Conservation (phyloP, 208 protist genomes). For the Giardia muris region DNA sequence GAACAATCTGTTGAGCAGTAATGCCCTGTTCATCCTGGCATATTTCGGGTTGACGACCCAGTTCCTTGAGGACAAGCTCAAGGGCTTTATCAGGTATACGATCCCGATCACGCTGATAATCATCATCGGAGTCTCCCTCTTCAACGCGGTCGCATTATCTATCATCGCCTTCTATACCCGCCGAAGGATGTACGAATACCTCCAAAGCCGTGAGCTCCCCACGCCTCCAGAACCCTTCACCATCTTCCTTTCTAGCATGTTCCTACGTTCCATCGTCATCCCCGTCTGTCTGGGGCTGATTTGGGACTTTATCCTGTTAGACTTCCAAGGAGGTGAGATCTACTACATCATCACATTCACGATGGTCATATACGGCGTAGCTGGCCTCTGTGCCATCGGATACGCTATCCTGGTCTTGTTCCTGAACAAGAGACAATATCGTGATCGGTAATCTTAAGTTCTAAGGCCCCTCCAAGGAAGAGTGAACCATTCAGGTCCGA, state of each 20-base stretch:
- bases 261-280: neutral
- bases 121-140: neutral
- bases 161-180: neutral
- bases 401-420: neutral
- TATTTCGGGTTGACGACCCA: neutral
- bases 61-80: neutral
- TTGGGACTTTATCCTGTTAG: constrained; percentile 1
- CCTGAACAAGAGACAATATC: neutral
- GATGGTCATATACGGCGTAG: neutral
- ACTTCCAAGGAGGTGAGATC: neutral
- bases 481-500: neutral
- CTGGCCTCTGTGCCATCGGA: neutral
- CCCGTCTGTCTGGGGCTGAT: neutral
- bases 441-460: neutral
- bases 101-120: neutral
- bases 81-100: neutral
- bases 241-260: neutral
- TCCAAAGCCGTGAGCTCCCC: neutral
- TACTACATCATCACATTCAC: neutral
- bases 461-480: neutral
- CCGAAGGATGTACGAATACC: neutral
- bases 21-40: neutral
- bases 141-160: neutral
- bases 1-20: neutral
- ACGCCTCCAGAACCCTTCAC: neutral